Conservation (phyloP, 2,329 filamentous ascomycete species). For the Colletotrichum eleusines region DNA sequence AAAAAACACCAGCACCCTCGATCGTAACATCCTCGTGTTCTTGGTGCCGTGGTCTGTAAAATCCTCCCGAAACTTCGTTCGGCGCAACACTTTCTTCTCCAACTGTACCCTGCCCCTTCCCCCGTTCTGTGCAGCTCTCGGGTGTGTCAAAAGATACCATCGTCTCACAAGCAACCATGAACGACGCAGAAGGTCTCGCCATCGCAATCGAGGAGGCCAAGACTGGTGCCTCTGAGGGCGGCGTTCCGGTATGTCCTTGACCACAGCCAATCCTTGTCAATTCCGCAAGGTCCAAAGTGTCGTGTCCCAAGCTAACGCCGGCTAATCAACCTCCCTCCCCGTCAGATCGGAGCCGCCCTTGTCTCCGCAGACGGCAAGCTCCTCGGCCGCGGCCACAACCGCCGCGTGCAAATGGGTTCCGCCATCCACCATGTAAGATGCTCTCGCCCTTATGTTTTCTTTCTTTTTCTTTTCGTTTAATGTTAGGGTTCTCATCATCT, state of each 20-base stretch:
- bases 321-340: neutral
- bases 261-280: neutral
- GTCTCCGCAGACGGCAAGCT: constrained; percentile 78
- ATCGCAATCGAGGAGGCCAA: constrained; percentile 41
- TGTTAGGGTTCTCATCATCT: neutral
- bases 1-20: constrained; percentile 9
- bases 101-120: constrained; percentile 5
- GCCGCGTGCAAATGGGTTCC: constrained; percentile 79
- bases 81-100: neutral
- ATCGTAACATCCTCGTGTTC: neutral
- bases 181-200: constrained; percentile 38
- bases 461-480: no score
- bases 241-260: constrained; percentile 29
- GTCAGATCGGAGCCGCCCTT: constrained; percentile 64
- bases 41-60: neutral
- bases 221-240: constrained; percentile 33
- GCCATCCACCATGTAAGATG: constrained; percentile 75
- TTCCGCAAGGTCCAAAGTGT: neutral
- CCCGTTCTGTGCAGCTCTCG: neutral
- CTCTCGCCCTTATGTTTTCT: no score
- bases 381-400: constrained; percentile 79
- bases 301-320: neutral
- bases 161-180: constrained; percentile 32
- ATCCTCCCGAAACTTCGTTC: neutral
- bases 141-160: neutral